Percentiles rank a stretch among this genome's conserved stretches.
phyloP scores from a whole-genome alignment of 352 stramenopile genomes.

The Globisporangium heterothallicum region DNA sequence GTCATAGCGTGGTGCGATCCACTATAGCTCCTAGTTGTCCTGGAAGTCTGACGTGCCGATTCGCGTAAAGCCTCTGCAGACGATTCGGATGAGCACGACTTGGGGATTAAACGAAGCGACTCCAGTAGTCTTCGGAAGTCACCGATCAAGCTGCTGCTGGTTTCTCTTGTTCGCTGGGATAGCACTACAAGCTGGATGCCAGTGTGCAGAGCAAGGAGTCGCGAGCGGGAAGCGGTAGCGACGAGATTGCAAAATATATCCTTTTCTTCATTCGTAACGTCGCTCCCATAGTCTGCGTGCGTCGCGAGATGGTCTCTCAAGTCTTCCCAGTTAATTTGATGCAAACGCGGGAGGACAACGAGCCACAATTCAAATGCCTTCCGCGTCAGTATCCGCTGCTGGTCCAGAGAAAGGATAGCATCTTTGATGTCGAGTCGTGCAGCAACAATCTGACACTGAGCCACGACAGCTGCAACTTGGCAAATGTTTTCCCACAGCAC shows the following conservation, averaged over 20 bases:
- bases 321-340: conserved; percentile 57
- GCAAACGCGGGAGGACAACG: conserved; percentile 44
- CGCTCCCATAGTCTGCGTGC: conserved; percentile 43
- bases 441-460: conserved; percentile 27
- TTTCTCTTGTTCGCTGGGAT: conserved; percentile 26
- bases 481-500: conserved; percentile 76
- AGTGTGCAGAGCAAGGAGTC: conserved; percentile 41
- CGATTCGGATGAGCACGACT: background rate
- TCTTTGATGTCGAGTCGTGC: conserved; percentile 19
- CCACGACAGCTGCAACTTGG: conserved; percentile 63
- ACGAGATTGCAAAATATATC: conserved; percentile 59
- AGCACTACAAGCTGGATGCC: conserved; percentile 25
- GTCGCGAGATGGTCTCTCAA: conserved; percentile 37
- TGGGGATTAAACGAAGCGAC: conserved; percentile 25
- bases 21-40: conserved; percentile 8
- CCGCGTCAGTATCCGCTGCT: conserved; percentile 32
- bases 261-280: conserved; percentile 43
- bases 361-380: conserved; percentile 63
- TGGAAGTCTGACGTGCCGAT: background rate
- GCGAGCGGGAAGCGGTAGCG: conserved; percentile 23
- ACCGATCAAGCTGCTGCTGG: conserved; percentile 15
- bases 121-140: conserved; percentile 26
- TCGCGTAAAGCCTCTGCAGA: background rate
- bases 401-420: conserved; percentile 25
- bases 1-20: conserved; percentile 1